A percentile compares a stretch with the other conserved stretches of the same genome.
These are phyloP conservation scores for Dryas alaskensis DNA, from an alignment of 306 rosid genomes.

Conservation along the genomic window DNA sequence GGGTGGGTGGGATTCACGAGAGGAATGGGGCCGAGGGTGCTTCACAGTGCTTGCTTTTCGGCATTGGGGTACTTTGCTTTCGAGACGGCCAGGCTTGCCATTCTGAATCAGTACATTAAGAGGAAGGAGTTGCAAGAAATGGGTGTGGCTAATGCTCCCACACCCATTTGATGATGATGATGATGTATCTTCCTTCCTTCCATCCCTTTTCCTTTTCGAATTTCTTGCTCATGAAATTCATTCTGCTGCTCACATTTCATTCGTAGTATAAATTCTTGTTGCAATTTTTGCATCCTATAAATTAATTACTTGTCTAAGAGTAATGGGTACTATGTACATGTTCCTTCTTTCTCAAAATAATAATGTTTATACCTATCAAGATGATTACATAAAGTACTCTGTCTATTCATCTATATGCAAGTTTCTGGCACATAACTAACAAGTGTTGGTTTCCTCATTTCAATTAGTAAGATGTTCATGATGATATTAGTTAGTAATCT, in stretches of 20 bases:
- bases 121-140: conserved; percentile 44
- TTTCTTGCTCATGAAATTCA: too few species aligned
- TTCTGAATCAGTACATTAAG: conserved; percentile 55
- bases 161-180: too few species aligned
- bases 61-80: conserved; percentile 92
- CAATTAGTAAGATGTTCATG: neutral
- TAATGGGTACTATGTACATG: neutral
- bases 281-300: too few species aligned
- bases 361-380: neutral
- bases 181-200: too few species aligned
- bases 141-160: conserved; percentile 18
- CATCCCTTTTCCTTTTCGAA: too few species aligned
- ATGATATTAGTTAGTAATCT: neutral
- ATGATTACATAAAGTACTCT: neutral
- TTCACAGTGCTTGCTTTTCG: conserved; percentile 88
- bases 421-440: neutral
- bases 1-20: conserved; percentile 78
- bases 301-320: too few species aligned
- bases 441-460: neutral
- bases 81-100: conserved; percentile 78
- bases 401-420: neutral
- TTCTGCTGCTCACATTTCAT: too few species aligned
- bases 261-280: too few species aligned
- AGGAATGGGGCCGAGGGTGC: conserved; percentile 92
- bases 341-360: neutral